Base-by-base conservation (phyloP, 2,329 filamentous ascomycete species). In the Rutstroemia sp. region DNA sequence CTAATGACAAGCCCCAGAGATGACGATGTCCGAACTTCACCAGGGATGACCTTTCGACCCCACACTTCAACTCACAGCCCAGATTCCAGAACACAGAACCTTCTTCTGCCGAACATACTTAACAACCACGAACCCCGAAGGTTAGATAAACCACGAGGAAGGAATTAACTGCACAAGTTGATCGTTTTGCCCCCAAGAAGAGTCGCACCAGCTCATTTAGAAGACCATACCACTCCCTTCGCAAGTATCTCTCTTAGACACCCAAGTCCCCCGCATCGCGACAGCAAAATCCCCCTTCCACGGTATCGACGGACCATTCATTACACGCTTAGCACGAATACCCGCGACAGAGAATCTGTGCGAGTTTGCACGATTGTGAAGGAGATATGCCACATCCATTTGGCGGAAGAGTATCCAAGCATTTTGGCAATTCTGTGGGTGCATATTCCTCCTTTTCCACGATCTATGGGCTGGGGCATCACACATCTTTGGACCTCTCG, bases 401-500 rank as follows among this genome's bases (percentile, higher is more conserved):
- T 66, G 74, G 74, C 60, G 78, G 78, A 12, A 70, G 75, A 60
- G 71, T 81, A 48, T 76, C 73, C 64, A 73, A 69, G 60, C 75
- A 76, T 60, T 79, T 81, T 65, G 75, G 76, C 46, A 75, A 77
- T 55, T 73, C 71, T 62, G 77, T 19, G 9, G 7, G 39, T 79
- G 71, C 50, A 67, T 56, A 51, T 56, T 52, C 30, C 30, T 34
- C 30, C 14, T 34, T 34, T 34, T 10, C 10, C 30, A 4, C 30
- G 10, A 9, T 34, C 12, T 10, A 34, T 34, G 30, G 30, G 30
- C 14, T 34, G 30, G 30, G 30, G 30, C 30, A 34, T 34, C 10
- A 34, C 30, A 12, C 30, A 12, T 12, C 10, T 34, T 34, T 10
- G 34, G 16, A 25, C 9, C 4, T 23, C 19, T 51, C 25, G 19